phyloP scores from a whole-genome alignment of 2,329 filamentous ascomycete genomes.

The Lasiodiplodia hormozganensis region DNA sequence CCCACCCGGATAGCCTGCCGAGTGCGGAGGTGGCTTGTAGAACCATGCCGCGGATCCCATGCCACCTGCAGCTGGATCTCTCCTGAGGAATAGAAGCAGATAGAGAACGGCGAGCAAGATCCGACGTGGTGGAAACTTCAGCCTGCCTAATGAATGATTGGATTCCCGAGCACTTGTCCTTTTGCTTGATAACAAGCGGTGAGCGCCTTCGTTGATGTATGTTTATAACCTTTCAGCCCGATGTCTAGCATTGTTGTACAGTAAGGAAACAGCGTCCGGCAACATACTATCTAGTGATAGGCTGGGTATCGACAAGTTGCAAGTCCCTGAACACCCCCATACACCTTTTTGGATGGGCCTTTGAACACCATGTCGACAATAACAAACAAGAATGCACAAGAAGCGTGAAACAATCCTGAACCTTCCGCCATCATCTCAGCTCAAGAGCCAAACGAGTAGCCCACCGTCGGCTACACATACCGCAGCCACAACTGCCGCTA shows the following conservation, averaged over 20 bases:
- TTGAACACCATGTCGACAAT: slow-evolving; percentile 7
- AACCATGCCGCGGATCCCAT: neutral
- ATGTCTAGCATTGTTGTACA: neutral
- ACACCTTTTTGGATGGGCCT: neutral
- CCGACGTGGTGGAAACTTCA: neutral
- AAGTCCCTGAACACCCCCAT: slow-evolving; percentile 5
- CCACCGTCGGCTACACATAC: slow-evolving; percentile 60
- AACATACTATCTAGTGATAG: neutral
- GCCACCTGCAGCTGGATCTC: neutral
- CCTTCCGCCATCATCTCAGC: neutral
- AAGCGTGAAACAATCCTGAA: neutral
- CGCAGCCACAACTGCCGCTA: slow-evolving; percentile 53
- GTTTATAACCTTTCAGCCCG: neutral
- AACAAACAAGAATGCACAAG: slow-evolving; percentile 9
- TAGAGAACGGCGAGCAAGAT: neutral
- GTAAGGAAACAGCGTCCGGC: neutral
- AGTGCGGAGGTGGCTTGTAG: slow-evolving; percentile 8
- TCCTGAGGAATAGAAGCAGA: neutral
- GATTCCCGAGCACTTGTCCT: neutral
- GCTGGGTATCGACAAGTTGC: slow-evolving; percentile 18
- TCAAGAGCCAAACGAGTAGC: slow-evolving; percentile 54
- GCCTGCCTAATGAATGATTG: neutral
- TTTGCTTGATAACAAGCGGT: too few species aligned
- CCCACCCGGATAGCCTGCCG: neutral
- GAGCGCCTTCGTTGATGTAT: neutral